A percentile compares a stretch with the other conserved stretches of the same genome.
Evolutionary conservation across 2,329 filamentous ascomycete species (phyloP).

Genomic region (Fusarium guadeloupense): DNA sequence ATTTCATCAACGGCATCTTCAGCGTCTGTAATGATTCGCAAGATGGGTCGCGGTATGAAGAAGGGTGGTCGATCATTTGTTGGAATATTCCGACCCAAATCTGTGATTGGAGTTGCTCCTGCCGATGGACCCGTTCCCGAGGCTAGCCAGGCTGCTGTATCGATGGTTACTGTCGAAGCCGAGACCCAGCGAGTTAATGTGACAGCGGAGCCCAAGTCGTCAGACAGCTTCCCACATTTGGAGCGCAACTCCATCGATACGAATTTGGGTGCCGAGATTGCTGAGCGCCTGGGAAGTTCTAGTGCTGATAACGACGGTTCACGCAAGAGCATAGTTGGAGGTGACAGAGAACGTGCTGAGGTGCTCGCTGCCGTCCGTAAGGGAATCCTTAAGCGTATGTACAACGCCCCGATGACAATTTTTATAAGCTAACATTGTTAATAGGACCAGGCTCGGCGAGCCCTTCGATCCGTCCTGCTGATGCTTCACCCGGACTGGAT

Average conservation of each 20-base stretch:
- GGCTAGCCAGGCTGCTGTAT: slow-evolving; percentile 83
- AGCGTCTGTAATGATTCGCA: slow-evolving; percentile 92
- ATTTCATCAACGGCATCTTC: slow-evolving; percentile 91
- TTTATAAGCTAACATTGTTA: slow-evolving; percentile 23
- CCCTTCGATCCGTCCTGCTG: slow-evolving; percentile 71
- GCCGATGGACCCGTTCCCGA: slow-evolving; percentile 73
- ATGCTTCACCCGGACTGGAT: slow-evolving; percentile 64
- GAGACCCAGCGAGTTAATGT: slow-evolving; percentile 86
- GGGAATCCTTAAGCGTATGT: slow-evolving; percentile 89
- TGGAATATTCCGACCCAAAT: slow-evolving; percentile 94
- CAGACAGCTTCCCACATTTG: slow-evolving; percentile 79
- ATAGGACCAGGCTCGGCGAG: slow-evolving; percentile 68
- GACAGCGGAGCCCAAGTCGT: slow-evolving; percentile 73
- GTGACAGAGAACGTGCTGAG: slow-evolving; percentile 89
- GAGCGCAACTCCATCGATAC: slow-evolving; percentile 85
- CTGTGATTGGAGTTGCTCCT: slow-evolving; percentile 79
- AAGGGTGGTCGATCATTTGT: slow-evolving; percentile 90
- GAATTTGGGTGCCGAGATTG: slow-evolving; percentile 55
- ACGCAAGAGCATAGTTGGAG: slow-evolving; percentile 89
- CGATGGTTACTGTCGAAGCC: slow-evolving; percentile 95
- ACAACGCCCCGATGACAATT: neutral
- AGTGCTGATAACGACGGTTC: slow-evolving; percentile 69
- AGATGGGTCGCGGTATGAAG: slow-evolving; percentile 99
- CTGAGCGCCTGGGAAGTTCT: slow-evolving; percentile 65
- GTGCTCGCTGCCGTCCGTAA: slow-evolving; percentile 92